phyloP scores from a whole-genome alignment of 352 stramenopile species.

The Saprolegnia diclina region DNA sequence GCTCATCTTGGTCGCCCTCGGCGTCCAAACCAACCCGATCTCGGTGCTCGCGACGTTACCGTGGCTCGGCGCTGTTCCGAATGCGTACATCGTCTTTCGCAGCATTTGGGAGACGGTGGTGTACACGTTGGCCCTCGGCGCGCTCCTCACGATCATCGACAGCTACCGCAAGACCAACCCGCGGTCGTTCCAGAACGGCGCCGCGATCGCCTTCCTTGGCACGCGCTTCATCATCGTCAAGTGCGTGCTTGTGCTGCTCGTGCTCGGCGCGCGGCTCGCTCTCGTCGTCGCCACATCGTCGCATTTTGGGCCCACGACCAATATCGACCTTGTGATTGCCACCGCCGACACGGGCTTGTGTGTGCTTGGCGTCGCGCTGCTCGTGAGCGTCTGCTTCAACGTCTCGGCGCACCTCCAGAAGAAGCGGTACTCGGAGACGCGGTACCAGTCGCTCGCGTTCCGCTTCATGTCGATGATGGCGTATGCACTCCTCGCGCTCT shows the following conservation, averaged over 20 bases:
- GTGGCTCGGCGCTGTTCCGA: not conserved
- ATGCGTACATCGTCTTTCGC: slow-evolving; percentile 3
- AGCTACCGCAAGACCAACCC: slow-evolving; percentile 13
- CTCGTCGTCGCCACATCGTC: not conserved
- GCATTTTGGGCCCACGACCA: not conserved
- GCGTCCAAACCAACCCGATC: slow-evolving; percentile 4
- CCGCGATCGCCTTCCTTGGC: not conserved
- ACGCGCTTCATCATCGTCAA: slow-evolving; percentile 7
- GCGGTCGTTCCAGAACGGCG: slow-evolving; percentile 7
- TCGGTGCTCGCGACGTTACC: not conserved
- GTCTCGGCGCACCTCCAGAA: not conserved
- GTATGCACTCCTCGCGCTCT: slow-evolving; percentile 3
- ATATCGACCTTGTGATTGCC: not conserved
- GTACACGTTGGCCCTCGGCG: slow-evolving; percentile 6
- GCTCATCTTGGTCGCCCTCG: slow-evolving; percentile 4
- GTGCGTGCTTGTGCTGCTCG: not conserved
- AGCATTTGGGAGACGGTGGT: slow-evolving; percentile 12
- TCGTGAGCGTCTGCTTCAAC: slow-evolving; percentile 5
- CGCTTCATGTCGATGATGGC: slow-evolving; percentile 6
- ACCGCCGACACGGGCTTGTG: not conserved
- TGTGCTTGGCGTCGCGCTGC: slow-evolving; percentile 3
- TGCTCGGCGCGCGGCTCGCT: not conserved
- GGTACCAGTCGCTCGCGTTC: slow-evolving; percentile 13
- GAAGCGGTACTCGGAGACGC: slow-evolving; percentile 15
- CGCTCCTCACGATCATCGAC: slow-evolving; percentile 19